These are phyloP conservation scores for Lophiostoma macrostomum DNA, from an alignment of 495 filamentous ascomycete genomes.

Conservation along the genomic window DNA sequence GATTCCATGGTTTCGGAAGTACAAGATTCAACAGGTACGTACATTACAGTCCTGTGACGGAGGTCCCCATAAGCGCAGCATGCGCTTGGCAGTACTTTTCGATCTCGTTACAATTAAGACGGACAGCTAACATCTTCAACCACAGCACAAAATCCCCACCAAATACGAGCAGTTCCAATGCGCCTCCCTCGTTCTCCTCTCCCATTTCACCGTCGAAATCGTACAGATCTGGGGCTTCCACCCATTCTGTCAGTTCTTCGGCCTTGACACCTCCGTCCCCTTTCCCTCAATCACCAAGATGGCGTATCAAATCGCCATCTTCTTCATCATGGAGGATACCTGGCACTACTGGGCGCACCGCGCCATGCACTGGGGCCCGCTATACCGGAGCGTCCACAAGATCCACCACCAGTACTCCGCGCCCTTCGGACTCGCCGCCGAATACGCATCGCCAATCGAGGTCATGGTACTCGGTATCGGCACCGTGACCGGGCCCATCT, in stretches of 20 bases:
- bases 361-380: constrained; percentile 87
- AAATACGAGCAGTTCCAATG: constrained; percentile 90
- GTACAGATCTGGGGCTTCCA: constrained; percentile 99
- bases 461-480: constrained; percentile 96
- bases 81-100: background rate
- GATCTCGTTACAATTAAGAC: background rate
- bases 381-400: constrained; percentile 95
- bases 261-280: constrained; percentile 81
- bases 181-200: constrained; percentile 83
- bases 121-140: constrained; percentile 15
- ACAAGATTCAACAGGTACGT: constrained; percentile 87
- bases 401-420: constrained; percentile 98
- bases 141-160: constrained; percentile 83
- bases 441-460: constrained; percentile 97
- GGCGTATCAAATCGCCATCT: constrained; percentile 85
- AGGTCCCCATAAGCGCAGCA: too few species aligned
- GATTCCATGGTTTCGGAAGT: constrained; percentile 81
- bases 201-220: constrained; percentile 94
- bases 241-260: constrained; percentile 92
- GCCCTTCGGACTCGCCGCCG: constrained; percentile 91
- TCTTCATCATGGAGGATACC: constrained; percentile 93
- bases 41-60: background rate
- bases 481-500: constrained; percentile 74
- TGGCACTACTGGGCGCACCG: constrained; percentile 99
- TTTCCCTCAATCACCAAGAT: constrained; percentile 84